Evolutionary conservation across 805 yeast genomes (phyloP).

Genomic region (Yamadazyma tumulicola): DNA sequence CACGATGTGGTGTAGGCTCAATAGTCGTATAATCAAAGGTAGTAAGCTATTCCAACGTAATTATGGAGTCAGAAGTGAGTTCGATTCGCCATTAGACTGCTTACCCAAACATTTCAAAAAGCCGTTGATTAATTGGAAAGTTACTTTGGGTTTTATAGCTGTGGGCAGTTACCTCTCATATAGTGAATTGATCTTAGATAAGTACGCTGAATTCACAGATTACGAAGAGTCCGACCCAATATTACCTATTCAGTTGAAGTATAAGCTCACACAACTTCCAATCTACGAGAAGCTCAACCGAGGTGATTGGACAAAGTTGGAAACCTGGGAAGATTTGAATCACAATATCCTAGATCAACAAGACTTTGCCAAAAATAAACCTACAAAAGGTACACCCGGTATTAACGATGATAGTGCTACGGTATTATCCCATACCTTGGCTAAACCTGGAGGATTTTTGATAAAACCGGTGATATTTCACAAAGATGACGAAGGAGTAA

Average conservation of each 20-base stretch:
- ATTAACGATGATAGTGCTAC: constrained; percentile 3
- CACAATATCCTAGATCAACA: constrained; percentile 31
- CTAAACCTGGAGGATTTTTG: constrained; percentile 76
- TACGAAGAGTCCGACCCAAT: constrained; percentile 20
- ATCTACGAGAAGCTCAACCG: constrained; percentile 51
- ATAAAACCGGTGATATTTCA: constrained; percentile 69
- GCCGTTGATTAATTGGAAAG: constrained; percentile 30
- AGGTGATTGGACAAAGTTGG: constrained; percentile 43
- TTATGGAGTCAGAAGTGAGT: constrained; percentile 24
- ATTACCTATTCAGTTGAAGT: constrained; percentile 40
- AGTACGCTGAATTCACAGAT: constrained; percentile 21
- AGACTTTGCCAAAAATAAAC: constrained; percentile 9
- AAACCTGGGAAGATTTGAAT: constrained; percentile 42
- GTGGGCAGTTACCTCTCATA: constrained; percentile 24
- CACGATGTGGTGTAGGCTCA: too few relatives aligned
- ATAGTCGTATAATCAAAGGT: too few relatives aligned
- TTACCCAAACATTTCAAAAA: constrained; percentile 17
- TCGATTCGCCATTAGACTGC: constrained; percentile 32
- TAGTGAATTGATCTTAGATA: constrained; percentile 24
- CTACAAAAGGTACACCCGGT: too few relatives aligned
- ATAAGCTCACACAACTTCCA: constrained; percentile 46
- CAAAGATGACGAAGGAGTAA: constrained; percentile 58
- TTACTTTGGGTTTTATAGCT: constrained; percentile 16
- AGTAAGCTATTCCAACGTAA: too few relatives aligned
- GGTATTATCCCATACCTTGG: constrained; percentile 44